Evolutionary conservation across 164 flowering plant species (phyloP).

Genomic region (Aristolochia contorta): DNA sequence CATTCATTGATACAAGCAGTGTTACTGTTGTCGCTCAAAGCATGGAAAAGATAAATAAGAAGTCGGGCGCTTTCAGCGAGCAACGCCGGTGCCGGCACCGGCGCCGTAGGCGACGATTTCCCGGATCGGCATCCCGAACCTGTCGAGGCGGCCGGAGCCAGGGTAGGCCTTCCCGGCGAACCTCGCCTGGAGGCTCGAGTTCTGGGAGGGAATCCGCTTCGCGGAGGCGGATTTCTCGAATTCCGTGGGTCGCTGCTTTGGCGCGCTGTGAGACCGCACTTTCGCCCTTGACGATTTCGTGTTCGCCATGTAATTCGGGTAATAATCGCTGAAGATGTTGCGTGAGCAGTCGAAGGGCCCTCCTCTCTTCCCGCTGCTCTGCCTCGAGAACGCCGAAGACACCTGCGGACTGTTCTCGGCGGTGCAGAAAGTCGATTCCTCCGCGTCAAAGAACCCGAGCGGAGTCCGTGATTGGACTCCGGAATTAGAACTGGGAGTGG

Average conservation of each 20-base stretch:
- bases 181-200: not conserved
- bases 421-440: slow-evolving; percentile 23
- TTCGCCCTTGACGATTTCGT: slow-evolving; percentile 77
- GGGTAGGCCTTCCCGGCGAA: slow-evolving; percentile 14
- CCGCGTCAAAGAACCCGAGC: slow-evolving; percentile 30
- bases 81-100: slow-evolving; percentile 28
- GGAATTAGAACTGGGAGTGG: slow-evolving; percentile 27
- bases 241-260: slow-evolving; percentile 54
- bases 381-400: slow-evolving; percentile 35
- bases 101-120: slow-evolving; percentile 18
- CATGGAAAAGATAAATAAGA: too few species aligned
- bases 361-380: slow-evolving; percentile 31
- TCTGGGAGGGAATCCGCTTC: slow-evolving; percentile 21
- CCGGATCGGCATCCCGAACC: slow-evolving; percentile 60
- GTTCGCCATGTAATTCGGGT: slow-evolving; percentile 78
- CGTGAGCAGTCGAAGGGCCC: slow-evolving; percentile 39
- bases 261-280: slow-evolving; percentile 77
- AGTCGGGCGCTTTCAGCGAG: too few species aligned
- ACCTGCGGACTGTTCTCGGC: slow-evolving; percentile 54
- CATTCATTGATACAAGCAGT: too few species aligned
- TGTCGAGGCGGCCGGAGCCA: slow-evolving; percentile 47
- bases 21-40: too few species aligned
- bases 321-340: slow-evolving; percentile 33
- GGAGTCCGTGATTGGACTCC: slow-evolving; percentile 34
- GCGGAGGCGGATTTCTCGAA: slow-evolving; percentile 32